Evolutionary conservation across 495 filamentous ascomycete species (phyloP), one percentile per base, ranked within the genome.

Genomic region (Penicillium antarcticum): DNA sequence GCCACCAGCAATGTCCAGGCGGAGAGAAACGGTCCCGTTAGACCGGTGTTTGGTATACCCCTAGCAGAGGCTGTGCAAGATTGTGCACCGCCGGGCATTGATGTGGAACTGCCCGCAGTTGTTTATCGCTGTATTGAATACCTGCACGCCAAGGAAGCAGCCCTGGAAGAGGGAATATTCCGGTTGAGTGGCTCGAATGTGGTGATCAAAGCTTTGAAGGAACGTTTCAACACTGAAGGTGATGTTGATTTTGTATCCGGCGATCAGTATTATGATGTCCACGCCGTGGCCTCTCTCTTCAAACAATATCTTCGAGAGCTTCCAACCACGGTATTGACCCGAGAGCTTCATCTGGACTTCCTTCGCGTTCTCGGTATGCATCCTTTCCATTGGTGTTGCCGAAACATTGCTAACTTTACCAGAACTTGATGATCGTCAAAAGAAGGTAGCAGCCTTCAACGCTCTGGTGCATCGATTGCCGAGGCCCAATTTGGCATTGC

Each of bases 91-190:
- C 66, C 77, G 36, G 90, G 88, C 48, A 73, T 88, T 43, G 67
- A 77, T 51, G 82, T 87, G 16, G 82, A 86, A 40, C 74, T 98
- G 31, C 94, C 94, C 7, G 89, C 95, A n/a, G 94, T 97, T 1
- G 91, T 97, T 36, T 97, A 95, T 73, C 87, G 94, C 38, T 97
- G 92, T 59, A 87, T 98, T 54, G 90, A 97, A 65, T 98, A 96
- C 66, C 79, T 98, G 19, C 85, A 88, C 42, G 79, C 84, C 12
- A 91, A 95, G 70, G 83, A 87, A 46, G 95, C 92, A 34, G 79
- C 86, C 14, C 76, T 71, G 17, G 94, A 98, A 66, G 94, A 98
- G 68, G 94, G 94, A 33, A 97, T 98, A 19, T 98, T 98, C 78
- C 85, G 94, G 23, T 74, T 98, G 43, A 97, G 90, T 56, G 94